Conservation (phyloP, 192 early-diverging fungal genomes). For the Linnemannia elongata region DNA sequence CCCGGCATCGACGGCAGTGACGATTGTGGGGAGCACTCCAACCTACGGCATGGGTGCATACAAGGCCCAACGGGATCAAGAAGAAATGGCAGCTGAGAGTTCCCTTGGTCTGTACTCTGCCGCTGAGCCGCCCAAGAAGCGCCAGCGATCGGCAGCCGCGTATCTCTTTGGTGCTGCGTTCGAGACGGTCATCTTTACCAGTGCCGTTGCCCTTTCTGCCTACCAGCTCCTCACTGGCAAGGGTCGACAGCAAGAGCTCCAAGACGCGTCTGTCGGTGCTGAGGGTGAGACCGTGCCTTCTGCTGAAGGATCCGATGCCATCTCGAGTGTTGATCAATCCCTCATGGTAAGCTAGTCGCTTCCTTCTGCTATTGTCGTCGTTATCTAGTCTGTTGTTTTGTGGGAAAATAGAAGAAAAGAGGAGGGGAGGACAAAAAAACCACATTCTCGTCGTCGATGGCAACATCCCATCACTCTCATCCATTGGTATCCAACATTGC, state of each 20-base stretch:
- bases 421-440: neutral
- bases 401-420: neutral
- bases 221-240: conserved; percentile 53
- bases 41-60: conserved; percentile 36
- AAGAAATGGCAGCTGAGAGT: neutral
- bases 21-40: conserved; percentile 38
- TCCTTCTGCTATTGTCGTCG: neutral
- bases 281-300: neutral
- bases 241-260: conserved; percentile 14
- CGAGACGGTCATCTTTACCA: conserved; percentile 59
- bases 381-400: neutral
- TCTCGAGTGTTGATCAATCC: neutral
- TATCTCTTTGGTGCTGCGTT: conserved; percentile 48
- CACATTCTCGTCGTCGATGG: neutral
- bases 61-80: conserved; percentile 16
- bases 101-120: conserved; percentile 4
- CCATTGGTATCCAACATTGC: neutral
- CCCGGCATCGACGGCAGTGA: conserved; percentile 27
- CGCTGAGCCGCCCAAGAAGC: conserved; percentile 50
- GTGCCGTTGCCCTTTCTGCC: conserved; percentile 56
- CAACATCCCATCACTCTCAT: neutral
- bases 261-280: neutral
- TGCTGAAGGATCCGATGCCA: neutral
- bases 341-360: conserved; percentile 15
- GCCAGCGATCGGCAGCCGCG: conserved; percentile 39